These are phyloP conservation scores for Juglanconis juglandina DNA, from an alignment of 2,329 filamentous ascomycete genomes.

Conservation along the genomic window DNA sequence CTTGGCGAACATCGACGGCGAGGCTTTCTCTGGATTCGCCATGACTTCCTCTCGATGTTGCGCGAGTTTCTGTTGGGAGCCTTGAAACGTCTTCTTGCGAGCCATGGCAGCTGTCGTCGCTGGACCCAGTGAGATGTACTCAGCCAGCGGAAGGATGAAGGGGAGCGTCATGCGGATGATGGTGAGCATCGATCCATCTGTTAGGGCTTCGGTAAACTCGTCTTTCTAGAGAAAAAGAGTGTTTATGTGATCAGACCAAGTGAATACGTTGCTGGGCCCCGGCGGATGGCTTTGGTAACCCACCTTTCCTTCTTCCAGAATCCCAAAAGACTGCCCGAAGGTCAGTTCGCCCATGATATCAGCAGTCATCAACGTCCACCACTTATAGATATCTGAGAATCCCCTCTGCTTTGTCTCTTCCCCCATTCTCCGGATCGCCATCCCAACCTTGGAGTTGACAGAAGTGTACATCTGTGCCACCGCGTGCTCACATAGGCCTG, in stretches of 20 bases:
- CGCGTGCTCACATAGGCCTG: constrained; percentile 34
- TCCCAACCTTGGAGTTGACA: constrained; percentile 35
- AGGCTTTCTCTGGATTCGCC: background rate
- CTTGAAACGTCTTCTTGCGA: background rate
- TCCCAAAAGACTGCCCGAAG: constrained; percentile 53
- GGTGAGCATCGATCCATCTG: constrained; percentile 1
- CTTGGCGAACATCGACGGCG: constrained; percentile 1
- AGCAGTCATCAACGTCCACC: constrained; percentile 52
- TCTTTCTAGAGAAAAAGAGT: background rate
- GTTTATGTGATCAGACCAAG: no score
- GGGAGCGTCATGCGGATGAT: constrained; percentile 1
- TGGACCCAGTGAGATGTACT: constrained; percentile 5
- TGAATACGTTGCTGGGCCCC: no score
- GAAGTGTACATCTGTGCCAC: constrained; percentile 29
- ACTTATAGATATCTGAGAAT: constrained; percentile 46
- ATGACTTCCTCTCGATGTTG: constrained; percentile 1
- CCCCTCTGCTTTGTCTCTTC: constrained; percentile 37
- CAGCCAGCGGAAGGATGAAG: constrained; percentile 6
- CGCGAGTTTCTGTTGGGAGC: constrained; percentile 2
- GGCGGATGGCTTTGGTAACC: background rate
- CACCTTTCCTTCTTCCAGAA: constrained; percentile 49
- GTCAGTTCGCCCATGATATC: constrained; percentile 51
- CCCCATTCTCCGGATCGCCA: constrained; percentile 42
- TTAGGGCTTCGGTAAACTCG: background rate
- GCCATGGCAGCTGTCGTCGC: background rate